Evolutionary conservation across 371 early-diverging fungal species (phyloP), one percentile per base, ranked within the genome.

Genomic region (Mucor ambiguus): DNA sequence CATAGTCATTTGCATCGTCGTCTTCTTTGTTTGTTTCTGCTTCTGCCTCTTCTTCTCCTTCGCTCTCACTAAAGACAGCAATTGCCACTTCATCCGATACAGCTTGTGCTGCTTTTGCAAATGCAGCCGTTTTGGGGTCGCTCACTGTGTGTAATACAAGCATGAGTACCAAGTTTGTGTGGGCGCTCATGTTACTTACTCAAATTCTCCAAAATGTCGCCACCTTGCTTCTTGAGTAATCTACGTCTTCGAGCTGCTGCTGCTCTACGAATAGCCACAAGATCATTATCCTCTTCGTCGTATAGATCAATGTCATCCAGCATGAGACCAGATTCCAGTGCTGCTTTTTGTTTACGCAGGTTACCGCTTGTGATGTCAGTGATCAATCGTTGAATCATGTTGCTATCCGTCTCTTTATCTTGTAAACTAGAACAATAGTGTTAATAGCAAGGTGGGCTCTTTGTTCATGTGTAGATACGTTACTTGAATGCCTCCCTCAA

Each of bases 341-440:
- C 79, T 2, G 76, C 79, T 9, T 76, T 76, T 60, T 74, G 73
- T 57, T 76, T 74, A 28, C 78, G 71, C 9, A 81, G 37, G 7
- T 78, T 81, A 68, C 83, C 83, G 52, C 78, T 71, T 24, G 76
- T 76, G 20, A 83, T 76, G 66, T 83, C 83, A 26, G 78, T 83
- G 12, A 83, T 49, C 22, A 83, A 48, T 3, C 79, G 70, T 28
- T 79, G 69, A 1, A 76, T 70, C 72, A 78, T 70, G 37, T 83
- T 73, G 20, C 65, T 70, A 58, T 83, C 83, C 3, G 66, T 72
- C 37, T 83, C 81, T 4, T 67, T 69, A 62, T 77, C 59, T 55
- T 83, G 73, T 33, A 72, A 59, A 26, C 80, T 80, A 60, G 30
- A 5, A 55, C 11, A 59, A 46, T n/a, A 43, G 55, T 12, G 49